Evolutionary conservation across 1,284 basidiomycete genomes (phyloP).

Genomic region (Papiliotrema nemorosa): DNA sequence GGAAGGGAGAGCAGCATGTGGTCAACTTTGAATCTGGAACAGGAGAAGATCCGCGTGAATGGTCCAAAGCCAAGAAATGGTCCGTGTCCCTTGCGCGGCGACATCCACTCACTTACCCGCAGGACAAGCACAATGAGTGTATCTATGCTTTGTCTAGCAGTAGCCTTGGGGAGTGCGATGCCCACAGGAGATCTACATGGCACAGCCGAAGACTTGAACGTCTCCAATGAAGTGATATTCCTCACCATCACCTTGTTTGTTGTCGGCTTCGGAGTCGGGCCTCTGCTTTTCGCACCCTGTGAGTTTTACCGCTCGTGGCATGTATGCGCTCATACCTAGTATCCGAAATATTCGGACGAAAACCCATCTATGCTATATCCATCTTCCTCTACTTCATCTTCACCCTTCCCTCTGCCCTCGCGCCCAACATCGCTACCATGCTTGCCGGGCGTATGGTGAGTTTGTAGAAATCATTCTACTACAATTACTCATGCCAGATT

Average conservation of each 20-base stretch:
- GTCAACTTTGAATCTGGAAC: conserved; percentile 30
- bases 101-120: not conserved
- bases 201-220: conserved; percentile 42
- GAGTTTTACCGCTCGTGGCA: conserved; percentile 11
- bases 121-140: conserved; percentile 33
- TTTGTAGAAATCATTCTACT: not conserved
- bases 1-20: conserved; percentile 19
- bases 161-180: conserved; percentile 50
- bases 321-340: conserved; percentile 13
- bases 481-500: conserved; percentile 19
- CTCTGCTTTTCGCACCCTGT: conserved; percentile 47
- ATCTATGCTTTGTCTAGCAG: conserved; percentile 33
- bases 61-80: conserved; percentile 36
- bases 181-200: conserved; percentile 50
- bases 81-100: conserved; percentile 8
- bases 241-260: conserved; percentile 52
- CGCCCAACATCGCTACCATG: conserved; percentile 50
- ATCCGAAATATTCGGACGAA: conserved; percentile 45
- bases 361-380: conserved; percentile 48
- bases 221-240: conserved; percentile 47
- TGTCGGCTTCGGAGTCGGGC: conserved; percentile 51
- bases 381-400: conserved; percentile 51
- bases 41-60: conserved; percentile 34
- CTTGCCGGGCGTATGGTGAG: conserved; percentile 49
- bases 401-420: conserved; percentile 51